Percentiles rank a stretch among this genome's conserved stretches.
Conservation (phyloP, 179 eudicot species). For the Dionaea muscipula region DNA sequence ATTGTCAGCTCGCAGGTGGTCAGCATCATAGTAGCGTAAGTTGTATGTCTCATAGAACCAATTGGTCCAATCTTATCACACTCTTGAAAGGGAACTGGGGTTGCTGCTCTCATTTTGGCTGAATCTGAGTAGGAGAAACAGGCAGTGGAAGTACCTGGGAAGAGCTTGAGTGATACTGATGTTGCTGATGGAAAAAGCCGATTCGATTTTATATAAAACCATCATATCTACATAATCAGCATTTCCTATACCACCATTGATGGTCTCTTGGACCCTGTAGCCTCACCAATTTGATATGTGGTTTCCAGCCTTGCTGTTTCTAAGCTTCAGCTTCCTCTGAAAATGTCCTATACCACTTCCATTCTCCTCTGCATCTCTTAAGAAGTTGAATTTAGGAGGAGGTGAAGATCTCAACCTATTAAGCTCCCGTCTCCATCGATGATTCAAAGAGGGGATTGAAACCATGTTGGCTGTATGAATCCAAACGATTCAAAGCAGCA, state of each 20-base stretch:
- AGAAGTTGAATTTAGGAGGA: constrained; percentile 84
- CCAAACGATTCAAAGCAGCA: constrained; percentile 7
- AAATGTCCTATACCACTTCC: constrained; percentile 50
- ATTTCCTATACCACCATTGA: no score
- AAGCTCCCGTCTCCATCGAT: constrained; percentile 43
- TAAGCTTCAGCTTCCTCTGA: constrained; percentile 50
- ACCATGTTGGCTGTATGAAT: constrained; percentile 21
- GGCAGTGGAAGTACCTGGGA: constrained; percentile 53
- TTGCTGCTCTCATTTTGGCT: neutral
- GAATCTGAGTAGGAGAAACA: constrained; percentile 24
- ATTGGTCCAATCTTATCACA: neutral
- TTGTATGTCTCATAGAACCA: no score
- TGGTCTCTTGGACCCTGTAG: neutral
- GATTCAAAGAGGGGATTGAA: constrained; percentile 70
- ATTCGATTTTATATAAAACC: no score
- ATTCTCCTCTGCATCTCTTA: constrained; percentile 95
- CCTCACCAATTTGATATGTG: neutral
- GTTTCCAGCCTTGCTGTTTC: constrained; percentile 24
- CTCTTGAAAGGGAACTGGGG: neutral
- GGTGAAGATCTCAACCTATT: constrained; percentile 54
- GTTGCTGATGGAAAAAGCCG: constrained; percentile 9
- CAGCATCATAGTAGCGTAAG: no score
- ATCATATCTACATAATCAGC: no score
- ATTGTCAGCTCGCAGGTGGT: no score
- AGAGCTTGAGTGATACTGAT: constrained; percentile 20